A percentile compares a stretch with the other conserved stretches of the same genome.
Evolutionary conservation across 208 protist species (phyloP).

Genomic region (Leishmania tropica): DNA sequence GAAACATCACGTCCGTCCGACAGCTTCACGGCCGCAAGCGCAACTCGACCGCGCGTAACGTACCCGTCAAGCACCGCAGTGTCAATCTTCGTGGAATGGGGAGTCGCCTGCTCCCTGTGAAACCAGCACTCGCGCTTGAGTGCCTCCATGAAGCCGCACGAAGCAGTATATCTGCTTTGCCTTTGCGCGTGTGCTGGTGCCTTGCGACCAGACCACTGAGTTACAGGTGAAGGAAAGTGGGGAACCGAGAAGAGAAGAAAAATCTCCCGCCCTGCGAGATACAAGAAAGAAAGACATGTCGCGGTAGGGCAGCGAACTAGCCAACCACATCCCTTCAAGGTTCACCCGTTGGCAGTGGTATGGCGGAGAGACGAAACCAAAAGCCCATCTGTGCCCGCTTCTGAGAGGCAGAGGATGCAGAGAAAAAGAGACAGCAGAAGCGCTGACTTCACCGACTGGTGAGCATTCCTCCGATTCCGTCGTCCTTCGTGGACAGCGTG

Average conservation of each 20-base stretch:
- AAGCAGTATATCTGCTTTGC: neutral
- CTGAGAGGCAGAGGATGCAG: neutral
- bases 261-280: no score
- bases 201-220: neutral
- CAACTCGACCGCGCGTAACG: constrained; percentile 40
- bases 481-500: neutral
- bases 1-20: constrained; percentile 27
- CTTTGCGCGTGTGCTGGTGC: neutral
- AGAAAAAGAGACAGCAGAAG: neutral
- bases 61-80: constrained; percentile 28
- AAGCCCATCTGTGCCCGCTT: neutral
- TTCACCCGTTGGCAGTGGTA: neutral
- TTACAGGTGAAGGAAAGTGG: neutral
- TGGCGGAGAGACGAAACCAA: neutral
- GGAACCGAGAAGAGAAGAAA: neutral
- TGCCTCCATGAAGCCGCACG: constrained; percentile 26
- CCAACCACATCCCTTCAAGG: neutral
- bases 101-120: constrained; percentile 11
- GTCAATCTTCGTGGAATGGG: constrained; percentile 20
- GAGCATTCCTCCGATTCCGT: neutral
- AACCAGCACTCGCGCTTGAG: constrained; percentile 43
- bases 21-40: constrained; percentile 15
- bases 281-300: neutral
- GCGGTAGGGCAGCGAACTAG: no score
- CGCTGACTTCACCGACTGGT: neutral